Conservation (phyloP, 169 alveolate genomes). For the Plasmodium billcollinsi region DNA sequence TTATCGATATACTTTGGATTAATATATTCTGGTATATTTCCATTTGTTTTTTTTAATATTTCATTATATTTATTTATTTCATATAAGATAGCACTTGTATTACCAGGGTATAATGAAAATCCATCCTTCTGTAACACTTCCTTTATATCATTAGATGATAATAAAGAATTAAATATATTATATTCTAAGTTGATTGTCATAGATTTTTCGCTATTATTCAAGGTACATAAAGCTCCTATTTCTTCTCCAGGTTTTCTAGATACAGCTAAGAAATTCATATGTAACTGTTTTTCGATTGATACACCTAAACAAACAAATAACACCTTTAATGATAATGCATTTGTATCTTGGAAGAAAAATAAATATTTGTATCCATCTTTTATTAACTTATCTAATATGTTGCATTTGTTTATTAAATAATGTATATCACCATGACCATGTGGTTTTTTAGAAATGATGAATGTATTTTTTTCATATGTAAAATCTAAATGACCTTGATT, state of each 20-base stretch:
- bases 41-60: conserved; percentile 89
- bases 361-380: conserved; percentile 90
- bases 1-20: conserved; percentile 95
- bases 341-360: conserved; percentile 92
- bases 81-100: conserved; percentile 89
- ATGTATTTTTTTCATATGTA: conserved; percentile 79
- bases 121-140: conserved; percentile 87
- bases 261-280: conserved; percentile 89
- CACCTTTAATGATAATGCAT: conserved; percentile 90
- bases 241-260: conserved; percentile 94
- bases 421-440: conserved; percentile 97
- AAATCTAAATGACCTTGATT: conserved; percentile 90
- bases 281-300: conserved; percentile 83
- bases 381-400: conserved; percentile 85
- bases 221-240: conserved; percentile 90
- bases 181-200: conserved; percentile 90
- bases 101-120: conserved; percentile 92
- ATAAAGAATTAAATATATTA: conserved; percentile 89
- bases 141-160: conserved; percentile 85
- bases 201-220: conserved; percentile 80
- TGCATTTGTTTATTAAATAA: conserved; percentile 86
- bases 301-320: conserved; percentile 91
- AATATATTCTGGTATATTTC: conserved; percentile 94
- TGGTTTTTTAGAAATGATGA: conserved; percentile 90
- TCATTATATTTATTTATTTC: conserved; percentile 85